phyloP scores from a whole-genome alignment of 1,139 yeast genomes.

The Scheffersomyces lignicola region DNA sequence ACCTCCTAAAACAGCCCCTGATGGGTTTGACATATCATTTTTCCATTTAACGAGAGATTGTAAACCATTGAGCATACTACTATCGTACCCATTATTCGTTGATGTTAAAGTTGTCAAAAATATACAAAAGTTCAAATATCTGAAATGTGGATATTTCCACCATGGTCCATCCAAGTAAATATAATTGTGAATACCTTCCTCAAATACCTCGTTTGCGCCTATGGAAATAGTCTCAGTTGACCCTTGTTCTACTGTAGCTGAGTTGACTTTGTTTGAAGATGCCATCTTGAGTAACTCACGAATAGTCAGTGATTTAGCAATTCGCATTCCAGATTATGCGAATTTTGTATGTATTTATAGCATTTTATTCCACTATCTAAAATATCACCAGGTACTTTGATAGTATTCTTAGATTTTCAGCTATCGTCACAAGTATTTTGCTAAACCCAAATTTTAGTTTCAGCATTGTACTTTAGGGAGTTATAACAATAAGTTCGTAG shows the following conservation, averaged over 20 bases:
- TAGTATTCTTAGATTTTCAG: background rate
- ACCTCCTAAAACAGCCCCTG: slow-evolving; percentile 46
- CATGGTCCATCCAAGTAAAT: slow-evolving; percentile 14
- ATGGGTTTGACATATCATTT: slow-evolving; percentile 37
- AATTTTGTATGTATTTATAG: background rate
- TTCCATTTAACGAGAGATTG: slow-evolving; percentile 43
- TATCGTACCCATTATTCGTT: slow-evolving; percentile 54
- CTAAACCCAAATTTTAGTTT: too few relatives aligned
- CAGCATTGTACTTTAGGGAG: too few relatives aligned
- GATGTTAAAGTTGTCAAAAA: slow-evolving; percentile 44
- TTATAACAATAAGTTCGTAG: too few relatives aligned
- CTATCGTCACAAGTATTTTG: too few relatives aligned
- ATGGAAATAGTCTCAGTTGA: slow-evolving; percentile 8
- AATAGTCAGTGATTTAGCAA: too few relatives aligned
- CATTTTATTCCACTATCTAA: background rate
- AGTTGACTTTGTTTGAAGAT: background rate
- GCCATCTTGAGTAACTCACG: background rate
- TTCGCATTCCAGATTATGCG: too few relatives aligned
- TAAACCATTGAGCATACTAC: slow-evolving; percentile 51
- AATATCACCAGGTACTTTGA: background rate
- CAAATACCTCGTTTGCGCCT: slow-evolving; percentile 7
- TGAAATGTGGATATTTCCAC: slow-evolving; percentile 32
- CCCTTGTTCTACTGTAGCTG: background rate
- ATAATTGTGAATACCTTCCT: slow-evolving; percentile 9
- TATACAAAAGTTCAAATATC: slow-evolving; percentile 33